Base-by-base conservation (phyloP, 805 yeast genomes). In the Starmera amethionina region DNA sequence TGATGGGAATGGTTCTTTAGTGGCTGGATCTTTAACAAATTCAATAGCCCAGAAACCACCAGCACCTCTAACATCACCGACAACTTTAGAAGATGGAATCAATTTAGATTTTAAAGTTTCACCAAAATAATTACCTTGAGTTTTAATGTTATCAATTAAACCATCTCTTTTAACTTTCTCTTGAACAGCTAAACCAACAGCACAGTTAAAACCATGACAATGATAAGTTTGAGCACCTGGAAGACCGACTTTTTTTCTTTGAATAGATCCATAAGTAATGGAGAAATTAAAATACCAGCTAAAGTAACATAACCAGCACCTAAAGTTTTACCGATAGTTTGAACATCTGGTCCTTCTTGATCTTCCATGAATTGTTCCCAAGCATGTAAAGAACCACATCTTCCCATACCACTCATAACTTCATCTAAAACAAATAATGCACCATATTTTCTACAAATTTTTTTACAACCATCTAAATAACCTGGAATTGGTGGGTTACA, bases 41-140 rank as follows among this genome's bases (percentile, higher is more conserved):
- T 74, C 79, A 41, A 73, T 44, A 1, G 73, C 66, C 72, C 78
- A 70, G 59, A 75, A 75, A 9, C 73, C 70, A 42, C 79, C 79
- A 42, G 65, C 48, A 34, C 80, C 80, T 59, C 79, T 65, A 27
- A 73, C 66, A 41, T 72, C 72, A 44, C 78, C 79, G 36, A 67
- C 68, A 61, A 58, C 45, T 40, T 44, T 50, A 10, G 58, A 54
- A 35, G 58, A 47, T 11, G 48, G 52, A 25, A 49, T 44, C 12
- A 68, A 50, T 41, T 59, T 51, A 19, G 51, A 50, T 10, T 42
- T 46, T 38, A 73, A 47, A 32, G 49, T 43, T 22, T 52, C 50
- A 40, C 73, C 73, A 49, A 73, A 51, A 43, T 67, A 63, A 42
- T 60, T 61, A 45, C 78, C 78, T 32, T 59, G 59, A 30, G 58